Evolutionary conservation across 768 basidiomycete genomes (phyloP).

Genomic region (Leccinum incarnatum): DNA sequence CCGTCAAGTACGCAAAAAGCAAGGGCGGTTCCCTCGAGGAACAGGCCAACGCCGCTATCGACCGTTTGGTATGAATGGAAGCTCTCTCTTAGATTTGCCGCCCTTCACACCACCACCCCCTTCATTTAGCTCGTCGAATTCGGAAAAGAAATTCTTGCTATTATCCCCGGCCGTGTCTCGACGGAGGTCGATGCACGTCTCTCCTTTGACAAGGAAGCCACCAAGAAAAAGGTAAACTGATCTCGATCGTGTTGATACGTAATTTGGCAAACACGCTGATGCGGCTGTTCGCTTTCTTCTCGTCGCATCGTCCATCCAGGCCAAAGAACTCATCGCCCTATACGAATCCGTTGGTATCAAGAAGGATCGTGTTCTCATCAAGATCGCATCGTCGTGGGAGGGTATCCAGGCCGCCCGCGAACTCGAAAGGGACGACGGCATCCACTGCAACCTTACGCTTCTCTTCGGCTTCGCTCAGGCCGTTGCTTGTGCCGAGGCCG

Average conservation of each 20-base stretch:
- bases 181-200: constrained; percentile 98
- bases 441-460: constrained; percentile 99
- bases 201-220: constrained; percentile 92
- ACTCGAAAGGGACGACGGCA: constrained; percentile 87
- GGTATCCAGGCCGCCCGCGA: constrained; percentile 98
- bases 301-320: constrained; percentile 36
- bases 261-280: constrained; percentile 18
- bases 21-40: constrained; percentile 78
- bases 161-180: constrained; percentile 98
- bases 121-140: constrained; percentile 86
- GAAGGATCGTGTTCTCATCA: constrained; percentile 95
- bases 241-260: constrained; percentile 19
- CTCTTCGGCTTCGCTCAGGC: constrained; percentile 99
- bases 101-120: constrained; percentile 13
- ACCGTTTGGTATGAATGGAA: constrained; percentile 72
- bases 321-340: constrained; percentile 85
- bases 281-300: constrained; percentile 4
- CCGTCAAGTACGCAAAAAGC: constrained; percentile 69
- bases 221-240: constrained; percentile 73
- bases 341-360: constrained; percentile 93
- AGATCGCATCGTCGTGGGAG: constrained; percentile 99
- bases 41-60: constrained; percentile 77
- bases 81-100: constrained; percentile 10
- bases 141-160: constrained; percentile 89
- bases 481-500: constrained; percentile 97